A percentile compares a stretch with the other conserved stretches of the same genome.
phyloP scores from a whole-genome alignment of 352 stramenopile species.

The Phytopythium helicoides region DNA sequence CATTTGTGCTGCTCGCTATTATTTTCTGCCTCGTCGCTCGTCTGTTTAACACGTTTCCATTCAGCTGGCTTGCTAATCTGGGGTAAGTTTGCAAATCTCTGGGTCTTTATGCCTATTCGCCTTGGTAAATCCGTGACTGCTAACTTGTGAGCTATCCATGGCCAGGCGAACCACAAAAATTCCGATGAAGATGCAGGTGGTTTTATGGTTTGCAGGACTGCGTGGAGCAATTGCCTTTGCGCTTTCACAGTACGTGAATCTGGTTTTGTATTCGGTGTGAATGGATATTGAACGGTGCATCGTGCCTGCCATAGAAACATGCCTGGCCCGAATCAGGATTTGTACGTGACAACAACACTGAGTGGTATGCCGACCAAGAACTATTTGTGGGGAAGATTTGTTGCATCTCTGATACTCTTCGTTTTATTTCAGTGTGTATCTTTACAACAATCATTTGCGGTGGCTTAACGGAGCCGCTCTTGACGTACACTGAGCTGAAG shows the following conservation, averaged over 20 bases:
- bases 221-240: slow-evolving; percentile 83
- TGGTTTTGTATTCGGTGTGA: background rate
- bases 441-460: slow-evolving; percentile 97
- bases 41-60: slow-evolving; percentile 94
- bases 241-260: slow-evolving; percentile 66
- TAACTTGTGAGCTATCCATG: background rate
- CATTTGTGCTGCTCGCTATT: slow-evolving; percentile 85
- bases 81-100: slow-evolving; percentile 23
- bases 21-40: slow-evolving; percentile 86
- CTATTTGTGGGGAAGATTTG: background rate
- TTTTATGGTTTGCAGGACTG: slow-evolving; percentile 91
- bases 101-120: too few species aligned
- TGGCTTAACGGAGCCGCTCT: slow-evolving; percentile 85
- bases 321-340: slow-evolving; percentile 90
- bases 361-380: slow-evolving; percentile 25
- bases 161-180: slow-evolving; percentile 60
- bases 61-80: slow-evolving; percentile 64
- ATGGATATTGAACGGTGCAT: background rate
- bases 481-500: slow-evolving; percentile 80
- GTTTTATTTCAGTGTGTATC: slow-evolving; percentile 79
- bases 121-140: slow-evolving; percentile 5
- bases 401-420: background rate
- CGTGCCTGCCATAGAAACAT: slow-evolving; percentile 74
- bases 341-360: slow-evolving; percentile 74
- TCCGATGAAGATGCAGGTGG: slow-evolving; percentile 89